Evolutionary conservation across 768 basidiomycete species (phyloP), one percentile per base, ranked within the genome.

Genomic region (Kwoniella mangroviensis): DNA sequence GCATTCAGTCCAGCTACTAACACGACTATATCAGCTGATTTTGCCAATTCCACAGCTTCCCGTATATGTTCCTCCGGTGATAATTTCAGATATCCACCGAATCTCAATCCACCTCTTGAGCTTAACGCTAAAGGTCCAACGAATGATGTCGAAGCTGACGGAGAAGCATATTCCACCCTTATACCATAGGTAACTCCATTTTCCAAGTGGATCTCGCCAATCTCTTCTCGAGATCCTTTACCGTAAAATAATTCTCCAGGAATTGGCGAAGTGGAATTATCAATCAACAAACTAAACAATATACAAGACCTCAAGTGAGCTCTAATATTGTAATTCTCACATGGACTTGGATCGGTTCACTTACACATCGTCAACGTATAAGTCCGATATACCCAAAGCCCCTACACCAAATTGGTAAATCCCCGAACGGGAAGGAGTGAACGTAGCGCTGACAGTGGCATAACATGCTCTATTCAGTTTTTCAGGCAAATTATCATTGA

Each of bases 371-470:
- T 78, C 75, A 2, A 78, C 52, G 49, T 68, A 73, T 10, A 78
- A 62, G 51, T 72, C 67, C 42, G 73, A 71, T 56, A 68, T 62
- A 45, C 71, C 73, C 7, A 65, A 58, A 0, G 68, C 73, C 10
- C 69, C 73, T 4, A 70, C 41, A 24, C 73, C 69, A 22, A 73
- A 63, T 24, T 69, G 59, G 67, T 67, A 73, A 55, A 67, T 28
- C 4, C 75, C 75, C 24, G 52, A 42, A 13, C 60, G 61, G 43
- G 70, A 57, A 12, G 75, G 75, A 26, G 61, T 70, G 68, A 77
- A 77, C 26, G 81, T 84, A 1, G 89, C 89, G 45, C 82, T 85
- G 52, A 90, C 83, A 73, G 86, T 87, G 73, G 89, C 87, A 4
- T 86, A 87, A 43, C 57, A 57, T 13, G 74, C 68, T 57, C 68